These are phyloP conservation scores for Bauhinia variegata DNA, from an alignment of 306 rosid genomes.

Conservation along the genomic window DNA sequence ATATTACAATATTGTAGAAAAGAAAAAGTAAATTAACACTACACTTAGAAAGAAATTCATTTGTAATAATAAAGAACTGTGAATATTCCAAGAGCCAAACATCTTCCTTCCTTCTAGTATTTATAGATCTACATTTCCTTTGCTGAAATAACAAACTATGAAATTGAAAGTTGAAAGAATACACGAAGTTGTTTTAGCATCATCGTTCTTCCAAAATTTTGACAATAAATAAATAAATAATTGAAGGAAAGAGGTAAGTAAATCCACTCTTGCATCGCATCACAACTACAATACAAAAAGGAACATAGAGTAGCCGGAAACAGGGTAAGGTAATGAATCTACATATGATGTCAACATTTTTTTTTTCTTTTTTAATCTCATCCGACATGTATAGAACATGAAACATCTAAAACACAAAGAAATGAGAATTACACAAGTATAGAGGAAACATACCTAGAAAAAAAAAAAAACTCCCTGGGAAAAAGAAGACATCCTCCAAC, in stretches of 20 bases:
- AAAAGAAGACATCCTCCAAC: slow-evolving; percentile 40
- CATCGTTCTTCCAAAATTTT: background rate
- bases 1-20: too few species aligned
- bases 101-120: background rate
- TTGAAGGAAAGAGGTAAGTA: background rate
- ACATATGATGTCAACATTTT: background rate
- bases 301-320: slow-evolving; percentile 5
- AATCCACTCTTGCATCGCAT: slow-evolving; percentile 29
- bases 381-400: slow-evolving; percentile 37
- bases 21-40: too few species aligned
- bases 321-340: too few species aligned
- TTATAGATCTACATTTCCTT: too few species aligned
- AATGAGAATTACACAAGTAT: slow-evolving; percentile 36
- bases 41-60: too few species aligned
- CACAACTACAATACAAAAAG: slow-evolving; percentile 31
- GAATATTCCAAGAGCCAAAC: background rate
- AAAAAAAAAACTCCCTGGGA: slow-evolving; percentile 38
- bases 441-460: slow-evolving; percentile 39
- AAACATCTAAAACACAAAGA: slow-evolving; percentile 38
- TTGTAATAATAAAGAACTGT: background rate
- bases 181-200: background rate
- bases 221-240: background rate
- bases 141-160: too few species aligned
- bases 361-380: slow-evolving; percentile 14
- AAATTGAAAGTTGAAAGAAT: background rate